These are phyloP conservation scores for Trametes sp. DNA, from an alignment of 1,284 basidiomycete genomes.

Conservation along the genomic window DNA sequence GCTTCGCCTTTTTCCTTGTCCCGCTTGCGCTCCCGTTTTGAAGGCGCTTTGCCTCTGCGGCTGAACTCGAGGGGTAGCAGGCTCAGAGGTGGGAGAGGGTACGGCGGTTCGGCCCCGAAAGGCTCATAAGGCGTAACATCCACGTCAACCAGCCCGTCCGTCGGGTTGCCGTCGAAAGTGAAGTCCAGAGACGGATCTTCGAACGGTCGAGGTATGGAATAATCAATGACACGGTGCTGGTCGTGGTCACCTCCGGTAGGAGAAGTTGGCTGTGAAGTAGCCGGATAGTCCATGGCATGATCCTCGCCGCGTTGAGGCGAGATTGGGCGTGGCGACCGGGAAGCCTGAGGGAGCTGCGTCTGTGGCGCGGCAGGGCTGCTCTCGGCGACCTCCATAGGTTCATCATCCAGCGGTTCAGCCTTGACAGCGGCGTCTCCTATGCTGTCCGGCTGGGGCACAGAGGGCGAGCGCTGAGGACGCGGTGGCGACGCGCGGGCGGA, in stretches of 20 bases:
- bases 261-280: slow-evolving; percentile 13
- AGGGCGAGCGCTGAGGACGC: slow-evolving; percentile 16
- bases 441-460: neutral
- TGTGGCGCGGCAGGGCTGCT: slow-evolving; percentile 1
- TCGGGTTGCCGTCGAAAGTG: slow-evolving; percentile 11
- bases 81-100: slow-evolving; percentile 68
- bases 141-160: slow-evolving; percentile 35
- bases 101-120: slow-evolving; percentile 48
- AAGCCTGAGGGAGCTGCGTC: neutral
- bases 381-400: slow-evolving; percentile 23
- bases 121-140: slow-evolving; percentile 13
- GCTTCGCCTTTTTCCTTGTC: slow-evolving; percentile 45
- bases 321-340: slow-evolving; percentile 7
- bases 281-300: slow-evolving; percentile 26
- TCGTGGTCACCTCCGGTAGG: slow-evolving; percentile 11
- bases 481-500: slow-evolving; percentile 17
- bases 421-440: slow-evolving; percentile 18
- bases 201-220: slow-evolving; percentile 25
- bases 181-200: slow-evolving; percentile 5
- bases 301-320: slow-evolving; percentile 24
- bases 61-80: slow-evolving; percentile 69
- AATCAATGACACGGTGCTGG: slow-evolving; percentile 8
- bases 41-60: slow-evolving; percentile 60
- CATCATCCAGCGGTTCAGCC: slow-evolving; percentile 27
- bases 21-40: slow-evolving; percentile 61